Conservation (phyloP, 306 rosid genomes). For the Fragaria iinumae region DNA sequence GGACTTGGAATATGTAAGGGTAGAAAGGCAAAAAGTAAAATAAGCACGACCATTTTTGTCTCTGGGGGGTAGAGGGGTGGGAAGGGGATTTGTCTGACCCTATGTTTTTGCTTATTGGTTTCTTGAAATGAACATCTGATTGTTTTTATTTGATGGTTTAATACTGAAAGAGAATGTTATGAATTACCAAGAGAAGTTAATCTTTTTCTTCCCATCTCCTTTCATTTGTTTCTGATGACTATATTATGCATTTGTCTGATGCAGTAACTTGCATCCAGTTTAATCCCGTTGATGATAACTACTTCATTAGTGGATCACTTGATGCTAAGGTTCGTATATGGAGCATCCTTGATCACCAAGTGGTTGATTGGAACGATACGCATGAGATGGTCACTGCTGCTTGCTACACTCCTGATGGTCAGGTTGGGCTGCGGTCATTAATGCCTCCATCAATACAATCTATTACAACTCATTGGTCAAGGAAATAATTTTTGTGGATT, state of each 20-base stretch:
- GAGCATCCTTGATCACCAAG: slow-evolving; percentile 92
- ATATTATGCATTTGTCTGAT: slow-evolving; percentile 41
- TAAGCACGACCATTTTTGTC: neutral
- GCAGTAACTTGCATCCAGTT: slow-evolving; percentile 99
- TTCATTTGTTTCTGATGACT: slow-evolving; percentile 41
- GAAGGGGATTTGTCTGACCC: neutral
- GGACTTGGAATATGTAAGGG: neutral
- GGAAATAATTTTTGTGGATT: slow-evolving; percentile 23
- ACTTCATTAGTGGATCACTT: slow-evolving; percentile 98
- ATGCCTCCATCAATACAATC: slow-evolving; percentile 15
- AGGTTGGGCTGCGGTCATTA: slow-evolving; percentile 58
- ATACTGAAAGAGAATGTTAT: slow-evolving; percentile 9
- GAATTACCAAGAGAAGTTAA: neutral
- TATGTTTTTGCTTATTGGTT: neutral
- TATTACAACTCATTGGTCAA: slow-evolving; percentile 20
- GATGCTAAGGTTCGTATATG: slow-evolving; percentile 98
- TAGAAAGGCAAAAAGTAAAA: neutral
- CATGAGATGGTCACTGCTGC: slow-evolving; percentile 99
- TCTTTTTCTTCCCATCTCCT: neutral
- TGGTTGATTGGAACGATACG: slow-evolving; percentile 94
- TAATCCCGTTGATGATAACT: slow-evolving; percentile 94
- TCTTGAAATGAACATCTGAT: slow-evolving; percentile 8
- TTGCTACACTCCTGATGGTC: slow-evolving; percentile 98
- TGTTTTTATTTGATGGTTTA: neutral
- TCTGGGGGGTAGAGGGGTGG: neutral